Evolutionary conservation across 2,329 filamentous ascomycete species (phyloP).

Genomic region (Monilinia polystroma): DNA sequence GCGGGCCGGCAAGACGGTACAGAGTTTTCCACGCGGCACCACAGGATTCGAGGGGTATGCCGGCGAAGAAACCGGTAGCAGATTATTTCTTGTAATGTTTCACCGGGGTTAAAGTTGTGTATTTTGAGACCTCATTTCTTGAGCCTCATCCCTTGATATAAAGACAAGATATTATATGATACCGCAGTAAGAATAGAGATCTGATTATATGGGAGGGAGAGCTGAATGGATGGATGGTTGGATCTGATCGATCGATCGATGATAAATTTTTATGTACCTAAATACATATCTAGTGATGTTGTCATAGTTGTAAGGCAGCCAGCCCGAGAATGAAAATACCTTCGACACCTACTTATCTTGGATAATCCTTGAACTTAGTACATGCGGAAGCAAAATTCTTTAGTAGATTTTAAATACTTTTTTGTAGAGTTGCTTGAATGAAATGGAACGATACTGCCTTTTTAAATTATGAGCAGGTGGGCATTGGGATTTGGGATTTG

Average conservation of each 20-base stretch:
- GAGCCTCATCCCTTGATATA: not conserved
- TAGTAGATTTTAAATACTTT: too few species aligned
- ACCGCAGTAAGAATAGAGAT: not conserved
- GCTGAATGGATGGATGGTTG: not conserved
- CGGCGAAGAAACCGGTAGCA: constrained; percentile 95
- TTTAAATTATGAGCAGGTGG: too few species aligned
- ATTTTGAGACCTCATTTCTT: not conserved
- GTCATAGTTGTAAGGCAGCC: too few species aligned
- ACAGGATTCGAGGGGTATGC: constrained; percentile 95
- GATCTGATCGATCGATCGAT: not conserved
- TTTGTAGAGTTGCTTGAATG: too few species aligned
- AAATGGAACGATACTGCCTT: too few species aligned
- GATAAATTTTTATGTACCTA: not conserved
- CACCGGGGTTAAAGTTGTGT: not conserved
- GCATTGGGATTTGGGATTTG: too few species aligned
- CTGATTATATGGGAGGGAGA: not conserved
- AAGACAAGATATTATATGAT: not conserved
- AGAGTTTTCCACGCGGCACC: constrained; percentile 95
- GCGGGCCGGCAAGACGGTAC: constrained; percentile 83
- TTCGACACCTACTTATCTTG: too few species aligned
- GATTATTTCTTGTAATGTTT: constrained; percentile 81
- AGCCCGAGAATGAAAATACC: too few species aligned
- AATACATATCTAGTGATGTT: not conserved
- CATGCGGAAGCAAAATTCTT: too few species aligned
- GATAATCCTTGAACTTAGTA: too few species aligned